A percentile compares a stretch with the other conserved stretches of the same genome.
These are phyloP conservation scores for Drechslerella dactyloides DNA, from an alignment of 2,329 filamentous ascomycete genomes.

Conservation along the genomic window DNA sequence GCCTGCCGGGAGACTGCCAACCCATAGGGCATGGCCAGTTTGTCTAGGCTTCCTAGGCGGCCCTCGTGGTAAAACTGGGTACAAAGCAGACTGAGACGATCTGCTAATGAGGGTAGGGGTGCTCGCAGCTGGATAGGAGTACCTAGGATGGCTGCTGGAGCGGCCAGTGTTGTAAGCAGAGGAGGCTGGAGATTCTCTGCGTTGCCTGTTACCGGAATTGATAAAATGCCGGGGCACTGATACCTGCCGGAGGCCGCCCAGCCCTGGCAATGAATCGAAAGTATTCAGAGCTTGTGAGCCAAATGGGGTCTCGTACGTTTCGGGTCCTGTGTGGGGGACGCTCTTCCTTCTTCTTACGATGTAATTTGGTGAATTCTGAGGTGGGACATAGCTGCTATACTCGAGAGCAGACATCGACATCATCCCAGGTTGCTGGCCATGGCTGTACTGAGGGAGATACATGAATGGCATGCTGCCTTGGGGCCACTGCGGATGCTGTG, in stretches of 20 bases:
- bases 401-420: slow-evolving; percentile 23
- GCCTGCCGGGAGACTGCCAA: slow-evolving; percentile 87
- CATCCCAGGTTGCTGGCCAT: slow-evolving; percentile 44
- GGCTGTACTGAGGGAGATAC: slow-evolving; percentile 46
- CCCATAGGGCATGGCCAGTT: slow-evolving; percentile 89
- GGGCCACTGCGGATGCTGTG: slow-evolving; percentile 43
- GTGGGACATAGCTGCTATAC: slow-evolving; percentile 22
- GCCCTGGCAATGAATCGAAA: slow-evolving; percentile 6
- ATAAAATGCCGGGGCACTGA: slow-evolving; percentile 35
- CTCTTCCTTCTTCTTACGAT: slow-evolving; percentile 43
- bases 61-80: slow-evolving; percentile 62
- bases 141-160: slow-evolving; percentile 15
- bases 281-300: slow-evolving; percentile 9
- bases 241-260: slow-evolving; percentile 25
- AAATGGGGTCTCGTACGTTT: slow-evolving; percentile 22
- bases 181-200: slow-evolving; percentile 43
- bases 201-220: slow-evolving; percentile 30
- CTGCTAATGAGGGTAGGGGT: slow-evolving; percentile 27
- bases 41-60: slow-evolving; percentile 71
- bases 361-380: slow-evolving; percentile 21
- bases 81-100: slow-evolving; percentile 33
- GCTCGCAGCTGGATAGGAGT: slow-evolving; percentile 24
- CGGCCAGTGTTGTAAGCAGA: slow-evolving; percentile 23
- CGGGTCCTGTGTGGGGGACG: slow-evolving; percentile 36
- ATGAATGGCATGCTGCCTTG: slow-evolving; percentile 47